These are phyloP conservation scores for Colletotrichum melonis DNA, from an alignment of 2,329 filamentous ascomycete species.

Conservation along the genomic window DNA sequence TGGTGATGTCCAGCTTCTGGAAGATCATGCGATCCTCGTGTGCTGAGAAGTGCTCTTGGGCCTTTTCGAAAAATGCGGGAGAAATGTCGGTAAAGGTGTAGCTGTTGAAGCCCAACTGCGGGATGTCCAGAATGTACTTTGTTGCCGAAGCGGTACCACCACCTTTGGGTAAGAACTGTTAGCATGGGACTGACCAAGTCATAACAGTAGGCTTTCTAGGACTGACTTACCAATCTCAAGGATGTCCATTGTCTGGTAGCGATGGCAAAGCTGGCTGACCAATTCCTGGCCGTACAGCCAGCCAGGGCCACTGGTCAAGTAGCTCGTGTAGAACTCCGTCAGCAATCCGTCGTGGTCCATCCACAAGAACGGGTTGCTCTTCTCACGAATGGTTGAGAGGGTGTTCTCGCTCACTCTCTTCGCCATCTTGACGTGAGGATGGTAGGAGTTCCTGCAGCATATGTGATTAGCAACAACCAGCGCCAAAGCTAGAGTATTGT, in stretches of 20 bases:
- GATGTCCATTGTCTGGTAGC: conserved; percentile 27
- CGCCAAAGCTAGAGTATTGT: too few species aligned
- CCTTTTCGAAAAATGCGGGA: conserved; percentile 37
- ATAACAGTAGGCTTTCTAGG: too few species aligned
- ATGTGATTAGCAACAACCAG: neutral
- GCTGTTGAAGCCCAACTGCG: conserved; percentile 20
- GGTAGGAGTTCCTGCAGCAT: neutral
- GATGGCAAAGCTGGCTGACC: neutral
- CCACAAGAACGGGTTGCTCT: conserved; percentile 12
- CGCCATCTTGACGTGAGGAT: neutral
- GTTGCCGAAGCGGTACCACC: conserved; percentile 20
- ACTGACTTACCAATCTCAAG: conserved; percentile 43
- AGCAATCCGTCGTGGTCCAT: conserved; percentile 23
- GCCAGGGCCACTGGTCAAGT: conserved; percentile 12
- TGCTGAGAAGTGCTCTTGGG: conserved; percentile 36
- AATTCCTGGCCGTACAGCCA: conserved; percentile 1
- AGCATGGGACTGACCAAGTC: too few species aligned
- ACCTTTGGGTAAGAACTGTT: neutral
- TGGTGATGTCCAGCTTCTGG: conserved; percentile 45
- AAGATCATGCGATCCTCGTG: conserved; percentile 8
- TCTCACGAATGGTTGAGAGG: conserved; percentile 10
- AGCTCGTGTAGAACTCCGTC: conserved; percentile 16
- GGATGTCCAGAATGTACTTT: neutral
- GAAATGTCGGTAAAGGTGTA: conserved; percentile 43
- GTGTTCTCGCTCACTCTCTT: conserved; percentile 2